These are phyloP conservation scores for Spinellus fusiger DNA, from an alignment of 192 early-diverging fungal genomes.

Conservation along the genomic window DNA sequence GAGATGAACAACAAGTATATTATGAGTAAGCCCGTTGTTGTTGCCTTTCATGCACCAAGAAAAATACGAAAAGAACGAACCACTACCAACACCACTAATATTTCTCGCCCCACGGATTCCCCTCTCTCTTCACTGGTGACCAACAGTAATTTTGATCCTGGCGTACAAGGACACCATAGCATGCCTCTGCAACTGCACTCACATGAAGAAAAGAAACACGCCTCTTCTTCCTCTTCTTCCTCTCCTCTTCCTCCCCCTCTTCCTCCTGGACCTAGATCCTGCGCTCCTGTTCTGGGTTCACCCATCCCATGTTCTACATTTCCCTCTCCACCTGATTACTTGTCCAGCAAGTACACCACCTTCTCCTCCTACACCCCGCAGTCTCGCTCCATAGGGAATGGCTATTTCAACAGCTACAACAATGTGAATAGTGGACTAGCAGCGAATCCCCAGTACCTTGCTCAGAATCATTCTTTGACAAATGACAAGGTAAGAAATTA, in stretches of 20 bases:
- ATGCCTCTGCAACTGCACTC: not conserved
- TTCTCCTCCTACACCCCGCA: not conserved
- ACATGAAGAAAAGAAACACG: too few species aligned
- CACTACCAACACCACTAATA: not conserved
- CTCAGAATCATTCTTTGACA: not conserved
- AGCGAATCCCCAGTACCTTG: not conserved
- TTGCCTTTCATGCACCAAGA: conserved; percentile 90
- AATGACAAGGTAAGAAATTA: not conserved
- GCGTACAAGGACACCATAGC: not conserved
- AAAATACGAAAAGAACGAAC: conserved; percentile 53
- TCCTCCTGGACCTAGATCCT: not conserved
- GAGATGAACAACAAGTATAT: conserved; percentile 87
- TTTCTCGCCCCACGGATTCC: not conserved
- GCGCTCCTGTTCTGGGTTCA: not conserved
- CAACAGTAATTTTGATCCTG: not conserved
- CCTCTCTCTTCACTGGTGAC: not conserved
- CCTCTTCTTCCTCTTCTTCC: conserved; percentile 1
- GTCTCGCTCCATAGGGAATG: not conserved
- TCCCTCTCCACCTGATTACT: not conserved
- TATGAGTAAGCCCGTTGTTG: conserved; percentile 80
- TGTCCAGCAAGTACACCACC: not conserved
- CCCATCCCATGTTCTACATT: not conserved
- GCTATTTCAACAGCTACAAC: not conserved
- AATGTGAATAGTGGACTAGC: not conserved
- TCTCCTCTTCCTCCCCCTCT: not conserved